Evolutionary conservation across 345 rosid species (phyloP), one percentile per base, ranked within the genome.

Genomic region (Psidium friedrichsthalianum): DNA sequence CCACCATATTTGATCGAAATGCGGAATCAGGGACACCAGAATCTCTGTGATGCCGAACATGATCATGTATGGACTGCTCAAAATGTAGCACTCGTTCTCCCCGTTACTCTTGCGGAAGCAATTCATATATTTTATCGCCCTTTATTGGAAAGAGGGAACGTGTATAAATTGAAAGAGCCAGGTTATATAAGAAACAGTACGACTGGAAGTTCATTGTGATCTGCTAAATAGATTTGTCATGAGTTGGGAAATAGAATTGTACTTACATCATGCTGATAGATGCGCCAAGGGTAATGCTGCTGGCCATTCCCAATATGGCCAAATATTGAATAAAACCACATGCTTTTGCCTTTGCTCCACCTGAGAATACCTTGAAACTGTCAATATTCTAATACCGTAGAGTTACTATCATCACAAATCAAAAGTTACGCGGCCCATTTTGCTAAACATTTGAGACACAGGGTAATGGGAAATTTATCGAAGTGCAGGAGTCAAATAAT

Each of bases 221-320:
- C 11, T 61, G 42, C 40, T 61, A 6, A 61, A 29, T 61, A 29
- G 32, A 61, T 29, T 61, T 29, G 42, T 61, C 74, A 29, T 15
- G 22, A 27, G 74, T 15, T 29, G 52, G 25, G 24, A 11, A 64
- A n/a, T 51, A 64, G 85, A 82, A 1, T 83, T 18, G 18, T 52
- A 83, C 93, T 89, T 85, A 91, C 98, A 93, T 95, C 97, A 94
- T 95, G 90, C 97, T 93, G 74, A 94, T 88, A 74, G 98, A 92
- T 44, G 98, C 52, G 10, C 11, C 14, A 51, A 13, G 52, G 14
- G 52, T 51, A 2, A 51, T 51, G 4, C 14, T 13, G 52, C 52
- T 51, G 22, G 94, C 91, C 25, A 90, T 76, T 36, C 96, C 98
- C 40, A 94, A 94, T 74, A 95, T 94, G 86, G 90, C 92, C 87